These are phyloP conservation scores for Pseudonectria foliicola DNA, from an alignment of 2,329 filamentous ascomycete genomes.

Conservation along the genomic window DNA sequence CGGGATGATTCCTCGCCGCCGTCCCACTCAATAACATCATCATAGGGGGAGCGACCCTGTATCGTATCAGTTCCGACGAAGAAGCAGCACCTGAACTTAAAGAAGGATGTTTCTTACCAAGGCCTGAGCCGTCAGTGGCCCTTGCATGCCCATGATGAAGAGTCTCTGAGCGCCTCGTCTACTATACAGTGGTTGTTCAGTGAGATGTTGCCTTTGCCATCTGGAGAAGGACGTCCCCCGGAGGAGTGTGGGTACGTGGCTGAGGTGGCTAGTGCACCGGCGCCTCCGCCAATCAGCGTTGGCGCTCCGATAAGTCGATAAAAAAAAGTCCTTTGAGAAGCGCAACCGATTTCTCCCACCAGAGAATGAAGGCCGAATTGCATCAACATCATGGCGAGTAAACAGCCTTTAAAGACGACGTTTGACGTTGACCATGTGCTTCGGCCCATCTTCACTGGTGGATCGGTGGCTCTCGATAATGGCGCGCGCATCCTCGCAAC, in stretches of 20 bases:
- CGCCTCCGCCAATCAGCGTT: conserved; percentile 7
- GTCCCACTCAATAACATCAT: conserved; percentile 46
- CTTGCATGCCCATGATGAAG: conserved; percentile 44
- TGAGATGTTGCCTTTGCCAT: neutral
- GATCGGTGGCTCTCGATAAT: conserved; percentile 75
- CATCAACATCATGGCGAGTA: conserved; percentile 44
- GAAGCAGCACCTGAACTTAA: neutral
- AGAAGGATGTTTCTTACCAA: conserved; percentile 34
- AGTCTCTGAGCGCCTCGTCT: conserved; percentile 4
- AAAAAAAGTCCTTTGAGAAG: conserved; percentile 3
- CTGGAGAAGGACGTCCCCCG: neutral
- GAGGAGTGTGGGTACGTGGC: conserved; percentile 4
- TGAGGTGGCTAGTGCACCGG: conserved; percentile 5
- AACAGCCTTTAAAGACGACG: conserved; percentile 69
- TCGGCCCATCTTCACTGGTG: conserved; percentile 89
- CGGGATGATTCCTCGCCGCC: conserved; percentile 33
- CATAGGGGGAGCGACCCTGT: conserved; percentile 54
- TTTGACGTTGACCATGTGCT: conserved; percentile 80
- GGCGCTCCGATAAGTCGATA: conserved; percentile 3
- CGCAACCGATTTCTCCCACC: conserved; percentile 8
- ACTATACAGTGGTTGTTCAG: no score
- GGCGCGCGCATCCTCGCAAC: conserved; percentile 78
- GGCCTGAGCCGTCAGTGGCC: conserved; percentile 49
- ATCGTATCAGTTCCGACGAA: conserved; percentile 4
- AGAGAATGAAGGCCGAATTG: conserved; percentile 10